Conservation (phyloP, 225 moss, liverwort and hornwort genomes). For the Pleurozium schreberi region DNA sequence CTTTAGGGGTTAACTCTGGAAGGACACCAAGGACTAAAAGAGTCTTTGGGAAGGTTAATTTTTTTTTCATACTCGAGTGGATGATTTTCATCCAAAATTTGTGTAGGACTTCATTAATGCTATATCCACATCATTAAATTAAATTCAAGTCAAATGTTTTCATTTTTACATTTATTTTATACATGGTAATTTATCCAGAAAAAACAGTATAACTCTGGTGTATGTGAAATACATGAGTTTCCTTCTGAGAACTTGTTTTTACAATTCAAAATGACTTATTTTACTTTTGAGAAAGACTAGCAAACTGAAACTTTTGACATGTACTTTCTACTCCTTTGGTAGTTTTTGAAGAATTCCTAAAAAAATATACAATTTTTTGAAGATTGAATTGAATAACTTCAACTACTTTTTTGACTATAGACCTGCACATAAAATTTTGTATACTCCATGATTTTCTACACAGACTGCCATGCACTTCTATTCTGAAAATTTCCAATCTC, state of each 20-base stretch:
- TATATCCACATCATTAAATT: background rate
- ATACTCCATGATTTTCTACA: too few species aligned
- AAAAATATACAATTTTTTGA: background rate
- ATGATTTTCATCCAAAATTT: background rate
- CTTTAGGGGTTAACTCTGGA: too few species aligned
- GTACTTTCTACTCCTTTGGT: fast-evolving
- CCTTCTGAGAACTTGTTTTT: background rate
- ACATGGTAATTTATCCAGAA: fast-evolving
- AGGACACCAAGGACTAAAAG: background rate
- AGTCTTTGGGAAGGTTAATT: background rate
- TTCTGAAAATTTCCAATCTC: background rate
- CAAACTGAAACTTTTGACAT: background rate
- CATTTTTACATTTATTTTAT: background rate
- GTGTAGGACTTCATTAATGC: background rate
- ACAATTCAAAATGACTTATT: background rate
- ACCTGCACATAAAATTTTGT: too few species aligned
- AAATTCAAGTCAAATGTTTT: background rate
- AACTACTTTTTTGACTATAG: too few species aligned
- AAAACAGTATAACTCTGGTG: fast-evolving
- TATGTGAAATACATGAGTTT: background rate
- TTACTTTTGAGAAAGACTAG: background rate
- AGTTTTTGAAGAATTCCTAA: too few species aligned
- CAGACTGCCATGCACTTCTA: too few species aligned
- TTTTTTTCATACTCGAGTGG: fast-evolving
- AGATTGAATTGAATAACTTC: background rate